These are phyloP conservation scores for Saposhnikovia divaricata DNA, from an alignment of 129 eudicot genomes.

Conservation along the genomic window DNA sequence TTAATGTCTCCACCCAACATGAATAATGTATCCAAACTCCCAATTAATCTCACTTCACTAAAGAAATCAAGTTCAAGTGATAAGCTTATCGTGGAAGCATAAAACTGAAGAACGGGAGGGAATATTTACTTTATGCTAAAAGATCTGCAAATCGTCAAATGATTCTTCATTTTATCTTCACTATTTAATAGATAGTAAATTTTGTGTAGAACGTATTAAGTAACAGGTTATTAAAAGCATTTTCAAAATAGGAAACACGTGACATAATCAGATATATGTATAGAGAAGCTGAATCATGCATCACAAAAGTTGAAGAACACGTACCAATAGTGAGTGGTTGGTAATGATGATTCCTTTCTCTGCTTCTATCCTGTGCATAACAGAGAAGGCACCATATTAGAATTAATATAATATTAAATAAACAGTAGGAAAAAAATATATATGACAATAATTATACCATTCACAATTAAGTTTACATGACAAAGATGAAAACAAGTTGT, in stretches of 20 bases:
- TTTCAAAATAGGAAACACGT: neutral
- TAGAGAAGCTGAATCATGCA: neutral
- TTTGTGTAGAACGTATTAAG: neutral
- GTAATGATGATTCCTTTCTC: slow-evolving; percentile 94
- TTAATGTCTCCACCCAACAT: neutral
- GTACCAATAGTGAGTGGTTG: slow-evolving; percentile 72
- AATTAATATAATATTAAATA: neutral
- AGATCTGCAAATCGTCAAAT: neutral
- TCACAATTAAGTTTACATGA: neutral
- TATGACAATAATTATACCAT: neutral
- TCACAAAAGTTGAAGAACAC: neutral
- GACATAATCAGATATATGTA: neutral
- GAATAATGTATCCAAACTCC: neutral
- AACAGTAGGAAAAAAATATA: neutral
- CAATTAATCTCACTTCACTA: neutral
- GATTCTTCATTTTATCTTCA: neutral
- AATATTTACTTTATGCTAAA: neutral
- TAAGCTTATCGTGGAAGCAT: neutral
- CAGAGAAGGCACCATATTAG: slow-evolving; percentile 8
- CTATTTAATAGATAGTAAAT: neutral
- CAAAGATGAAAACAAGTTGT: neutral
- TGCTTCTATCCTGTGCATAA: slow-evolving; percentile 77
- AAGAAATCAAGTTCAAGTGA: neutral
- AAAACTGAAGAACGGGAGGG: neutral
- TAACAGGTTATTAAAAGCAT: neutral